phyloP scores from a whole-genome alignment of 768 basidiomycete genomes.

The Fomitopsis serialis region DNA sequence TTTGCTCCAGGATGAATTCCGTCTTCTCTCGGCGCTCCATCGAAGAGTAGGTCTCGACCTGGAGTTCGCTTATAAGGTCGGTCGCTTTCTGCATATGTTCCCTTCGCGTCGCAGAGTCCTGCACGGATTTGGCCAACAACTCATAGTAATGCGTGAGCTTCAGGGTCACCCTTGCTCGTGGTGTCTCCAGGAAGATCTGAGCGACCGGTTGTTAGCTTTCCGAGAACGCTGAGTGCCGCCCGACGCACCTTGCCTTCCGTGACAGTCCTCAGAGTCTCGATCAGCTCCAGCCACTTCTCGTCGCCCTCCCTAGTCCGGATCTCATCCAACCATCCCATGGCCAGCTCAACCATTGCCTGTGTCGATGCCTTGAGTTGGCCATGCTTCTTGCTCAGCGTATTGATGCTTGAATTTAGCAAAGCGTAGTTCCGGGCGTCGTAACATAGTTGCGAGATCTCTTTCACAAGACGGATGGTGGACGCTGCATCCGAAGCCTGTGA shows the following conservation, averaged over 20 bases:
- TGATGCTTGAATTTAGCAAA: conserved; percentile 65
- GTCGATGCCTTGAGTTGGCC: conserved; percentile 91
- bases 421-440: conserved; percentile 68
- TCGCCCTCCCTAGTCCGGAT: conserved; percentile 63
- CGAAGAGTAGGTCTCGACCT: conserved; percentile 98
- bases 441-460: conserved; percentile 63
- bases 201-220: neutral
- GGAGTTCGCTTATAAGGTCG: conserved; percentile 88
- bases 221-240: neutral
- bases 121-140: conserved; percentile 44
- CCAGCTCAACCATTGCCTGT: conserved; percentile 86
- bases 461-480: conserved; percentile 86
- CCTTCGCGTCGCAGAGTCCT: conserved; percentile 36
- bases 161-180: conserved; percentile 90
- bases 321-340: conserved; percentile 77
- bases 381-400: conserved; percentile 85
- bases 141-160: conserved; percentile 85
- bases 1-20: conserved; percentile 96
- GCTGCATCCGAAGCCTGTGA: conserved; percentile 82
- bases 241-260: conserved; percentile 90
- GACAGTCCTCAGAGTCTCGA: conserved; percentile 84
- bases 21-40: conserved; percentile 99
- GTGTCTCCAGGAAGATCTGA: conserved; percentile 95
- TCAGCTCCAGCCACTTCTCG: conserved; percentile 78
- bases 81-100: conserved; percentile 82